These are phyloP conservation scores for Boletellus sp. DNA, from an alignment of 768 basidiomycete genomes.

Conservation along the genomic window DNA sequence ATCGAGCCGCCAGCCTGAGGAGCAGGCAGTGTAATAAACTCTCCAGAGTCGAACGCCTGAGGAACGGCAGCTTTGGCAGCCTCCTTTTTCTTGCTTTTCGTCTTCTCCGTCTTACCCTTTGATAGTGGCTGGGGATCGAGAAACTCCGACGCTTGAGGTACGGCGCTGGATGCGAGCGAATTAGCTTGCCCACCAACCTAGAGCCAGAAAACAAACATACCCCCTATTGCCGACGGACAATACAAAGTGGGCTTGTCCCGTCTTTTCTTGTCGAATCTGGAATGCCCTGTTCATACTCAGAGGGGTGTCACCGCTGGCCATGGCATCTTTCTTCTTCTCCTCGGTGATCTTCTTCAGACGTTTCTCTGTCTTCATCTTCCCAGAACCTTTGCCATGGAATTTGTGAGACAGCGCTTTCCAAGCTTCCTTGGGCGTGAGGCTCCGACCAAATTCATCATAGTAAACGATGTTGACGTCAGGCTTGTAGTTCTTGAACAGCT, in stretches of 20 bases:
- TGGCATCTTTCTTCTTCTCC: constrained; percentile 90
- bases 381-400: constrained; percentile 97
- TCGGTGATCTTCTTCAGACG: constrained; percentile 95
- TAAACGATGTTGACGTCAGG: constrained; percentile 96
- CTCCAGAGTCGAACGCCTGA: constrained; percentile 45
- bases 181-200: constrained; percentile 2
- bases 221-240: constrained; percentile 91
- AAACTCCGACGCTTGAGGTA: constrained; percentile 81
- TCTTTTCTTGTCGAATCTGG: constrained; percentile 87
- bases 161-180: constrained; percentile 51
- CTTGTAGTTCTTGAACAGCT: constrained; percentile 90
- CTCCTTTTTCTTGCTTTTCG: constrained; percentile 78
- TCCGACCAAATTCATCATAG: constrained; percentile 91
- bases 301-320: constrained; percentile 94
- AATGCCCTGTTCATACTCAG: constrained; percentile 94
- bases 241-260: constrained; percentile 95
- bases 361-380: constrained; percentile 97
- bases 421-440: constrained; percentile 89
- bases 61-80: constrained; percentile 44
- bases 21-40: constrained; percentile 73
- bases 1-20: constrained; percentile 44
- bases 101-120: constrained; percentile 81
- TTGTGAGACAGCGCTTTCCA: constrained; percentile 98
- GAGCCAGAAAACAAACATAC: constrained; percentile 42
- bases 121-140: constrained; percentile 76